phyloP scores from a whole-genome alignment of 129 eudicot species.

The Chrysanthemum lavandulifolium region DNA sequence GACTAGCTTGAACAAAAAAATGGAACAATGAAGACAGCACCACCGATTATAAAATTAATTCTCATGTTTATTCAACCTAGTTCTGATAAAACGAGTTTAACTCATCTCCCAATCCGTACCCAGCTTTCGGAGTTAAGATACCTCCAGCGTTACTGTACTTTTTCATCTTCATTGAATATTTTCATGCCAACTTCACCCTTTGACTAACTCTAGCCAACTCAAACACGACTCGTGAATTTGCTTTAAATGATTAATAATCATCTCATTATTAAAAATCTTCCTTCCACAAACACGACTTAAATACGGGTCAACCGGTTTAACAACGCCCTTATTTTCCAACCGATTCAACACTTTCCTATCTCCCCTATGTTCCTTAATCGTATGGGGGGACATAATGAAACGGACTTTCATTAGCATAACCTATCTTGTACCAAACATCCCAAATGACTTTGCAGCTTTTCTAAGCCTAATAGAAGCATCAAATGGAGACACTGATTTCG shows the following conservation, averaged over 20 bases:
- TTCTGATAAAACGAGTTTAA: constrained; percentile 10
- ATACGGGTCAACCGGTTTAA: constrained; percentile 52
- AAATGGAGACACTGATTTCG: constrained; percentile 55
- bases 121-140: constrained; percentile 23
- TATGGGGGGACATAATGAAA: constrained; percentile 58
- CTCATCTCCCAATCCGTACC: constrained; percentile 82
- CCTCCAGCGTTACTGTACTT: constrained; percentile 56
- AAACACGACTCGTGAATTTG: constrained; percentile 79
- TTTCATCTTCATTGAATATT: constrained; percentile 71
- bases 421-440: constrained; percentile 63
- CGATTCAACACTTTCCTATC: constrained; percentile 42
- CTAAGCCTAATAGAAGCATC: constrained; percentile 73
- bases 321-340: constrained; percentile 55
- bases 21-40: not conserved
- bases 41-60: not conserved
- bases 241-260: constrained; percentile 69
- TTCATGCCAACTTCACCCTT: constrained; percentile 60
- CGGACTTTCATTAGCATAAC: constrained; percentile 64
- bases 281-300: constrained; percentile 77
- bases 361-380: constrained; percentile 41
- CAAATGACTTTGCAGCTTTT: constrained; percentile 57
- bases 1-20: not conserved
- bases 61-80: not conserved
- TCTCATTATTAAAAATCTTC: constrained; percentile 55
- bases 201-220: constrained; percentile 66